These are phyloP conservation scores for Ophioceras dolichostomum DNA, from an alignment of 2,329 filamentous ascomycete species.

Conservation along the genomic window DNA sequence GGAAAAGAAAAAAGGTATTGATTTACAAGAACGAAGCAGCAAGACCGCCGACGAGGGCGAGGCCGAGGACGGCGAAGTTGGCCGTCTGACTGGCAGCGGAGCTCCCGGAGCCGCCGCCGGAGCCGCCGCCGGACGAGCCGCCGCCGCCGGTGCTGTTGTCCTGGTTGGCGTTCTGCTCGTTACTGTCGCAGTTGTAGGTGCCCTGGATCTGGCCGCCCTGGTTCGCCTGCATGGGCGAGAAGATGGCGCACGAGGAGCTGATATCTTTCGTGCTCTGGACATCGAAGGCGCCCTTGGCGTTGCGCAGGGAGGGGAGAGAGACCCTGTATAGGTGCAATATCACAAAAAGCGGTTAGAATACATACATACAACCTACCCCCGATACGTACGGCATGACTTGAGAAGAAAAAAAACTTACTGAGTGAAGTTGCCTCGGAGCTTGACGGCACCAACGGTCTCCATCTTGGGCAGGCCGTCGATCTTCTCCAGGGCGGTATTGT, in stretches of 20 bases:
- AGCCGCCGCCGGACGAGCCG: constrained; percentile 16
- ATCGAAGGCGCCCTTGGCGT: constrained; percentile 62
- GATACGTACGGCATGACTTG: no score
- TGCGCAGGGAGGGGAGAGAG: constrained; percentile 50
- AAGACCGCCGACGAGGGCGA: constrained; percentile 29
- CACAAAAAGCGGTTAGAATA: no score
- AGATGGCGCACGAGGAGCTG: constrained; percentile 35
- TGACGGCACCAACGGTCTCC: constrained; percentile 65
- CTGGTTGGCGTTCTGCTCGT: constrained; percentile 40
- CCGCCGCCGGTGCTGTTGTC: constrained; percentile 23
- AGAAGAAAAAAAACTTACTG: constrained; percentile 44
- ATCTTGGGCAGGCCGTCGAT: constrained; percentile 60
- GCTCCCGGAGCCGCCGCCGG: constrained; percentile 19
- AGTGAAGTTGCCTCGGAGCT: constrained; percentile 74
- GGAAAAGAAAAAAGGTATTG: no score
- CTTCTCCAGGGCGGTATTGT: constrained; percentile 65
- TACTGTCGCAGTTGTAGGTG: constrained; percentile 33
- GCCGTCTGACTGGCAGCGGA: constrained; percentile 31
- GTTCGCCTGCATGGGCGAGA: constrained; percentile 29
- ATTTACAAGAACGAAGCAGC: constrained; percentile 41
- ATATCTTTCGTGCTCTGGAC: constrained; percentile 55
- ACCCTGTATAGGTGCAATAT: constrained; percentile 48
- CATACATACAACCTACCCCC: no score
- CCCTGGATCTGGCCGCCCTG: constrained; percentile 33
- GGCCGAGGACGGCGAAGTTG: constrained; percentile 33